Evolutionary conservation across 805 yeast species (phyloP).

Genomic region (Teunomyces lycoperdinae): DNA sequence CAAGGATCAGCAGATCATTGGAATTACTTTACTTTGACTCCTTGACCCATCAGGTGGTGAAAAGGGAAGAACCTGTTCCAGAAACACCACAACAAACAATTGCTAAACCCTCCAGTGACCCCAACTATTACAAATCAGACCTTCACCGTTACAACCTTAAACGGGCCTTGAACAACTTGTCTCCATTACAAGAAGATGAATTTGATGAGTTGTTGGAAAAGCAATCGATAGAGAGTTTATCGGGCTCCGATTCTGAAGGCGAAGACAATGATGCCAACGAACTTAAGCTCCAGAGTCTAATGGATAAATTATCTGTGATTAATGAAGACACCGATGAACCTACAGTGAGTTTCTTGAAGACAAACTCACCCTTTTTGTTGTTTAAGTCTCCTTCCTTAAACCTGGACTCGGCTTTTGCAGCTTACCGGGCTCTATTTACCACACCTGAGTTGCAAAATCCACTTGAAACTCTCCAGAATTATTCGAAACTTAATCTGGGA

Average conservation of each 20-base stretch:
- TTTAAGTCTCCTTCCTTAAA: constrained; percentile 51
- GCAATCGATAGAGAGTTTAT: constrained; percentile 52
- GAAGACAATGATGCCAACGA: constrained; percentile 17
- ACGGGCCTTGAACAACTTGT: constrained; percentile 44
- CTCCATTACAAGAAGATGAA: constrained; percentile 51
- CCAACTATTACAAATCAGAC: constrained; percentile 50
- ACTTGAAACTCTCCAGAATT: constrained; percentile 39
- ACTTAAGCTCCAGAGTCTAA: constrained; percentile 17
- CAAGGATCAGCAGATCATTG: constrained; percentile 42
- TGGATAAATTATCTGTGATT: constrained; percentile 17
- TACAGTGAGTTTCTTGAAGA: constrained; percentile 53
- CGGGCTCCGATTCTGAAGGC: constrained; percentile 47
- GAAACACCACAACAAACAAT: not conserved
- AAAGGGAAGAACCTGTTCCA: not conserved
- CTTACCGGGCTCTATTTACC: constrained; percentile 63
- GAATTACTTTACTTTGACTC: constrained; percentile 56
- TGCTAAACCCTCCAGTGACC: constrained; percentile 5
- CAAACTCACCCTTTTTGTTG: constrained; percentile 66
- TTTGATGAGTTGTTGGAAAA: constrained; percentile 55
- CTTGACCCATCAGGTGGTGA: constrained; percentile 22
- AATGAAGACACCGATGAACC: constrained; percentile 31
- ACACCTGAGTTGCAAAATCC: constrained; percentile 47
- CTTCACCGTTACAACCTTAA: constrained; percentile 59
- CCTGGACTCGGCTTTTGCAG: constrained; percentile 52
- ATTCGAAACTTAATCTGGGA: constrained; percentile 27